Evolutionary conservation across 768 basidiomycete species (phyloP).

Genomic region (Coprinopsis sp.): DNA sequence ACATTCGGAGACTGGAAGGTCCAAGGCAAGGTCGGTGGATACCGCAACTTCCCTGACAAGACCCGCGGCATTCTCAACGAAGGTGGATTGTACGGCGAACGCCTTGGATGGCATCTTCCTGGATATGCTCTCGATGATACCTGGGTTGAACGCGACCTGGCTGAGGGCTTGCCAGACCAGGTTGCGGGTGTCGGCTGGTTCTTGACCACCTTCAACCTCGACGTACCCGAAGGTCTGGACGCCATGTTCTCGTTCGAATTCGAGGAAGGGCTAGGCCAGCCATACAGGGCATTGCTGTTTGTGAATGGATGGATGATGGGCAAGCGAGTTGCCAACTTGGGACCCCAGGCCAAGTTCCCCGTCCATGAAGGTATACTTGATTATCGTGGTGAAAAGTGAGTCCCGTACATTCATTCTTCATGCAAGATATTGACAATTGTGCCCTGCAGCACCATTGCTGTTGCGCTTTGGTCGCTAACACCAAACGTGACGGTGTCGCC

Average conservation of each 20-base stretch:
- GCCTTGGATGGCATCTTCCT: slow-evolving; percentile 71
- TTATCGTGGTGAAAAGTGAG: slow-evolving; percentile 68
- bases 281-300: slow-evolving; percentile 70
- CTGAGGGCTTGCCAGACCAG: slow-evolving; percentile 51
- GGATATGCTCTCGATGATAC: slow-evolving; percentile 56
- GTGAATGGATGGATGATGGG: slow-evolving; percentile 93
- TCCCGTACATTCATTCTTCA: slow-evolving; percentile 1
- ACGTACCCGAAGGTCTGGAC: slow-evolving; percentile 56
- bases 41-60: slow-evolving; percentile 73
- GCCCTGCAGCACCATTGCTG: slow-evolving; percentile 44
- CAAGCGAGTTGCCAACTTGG: slow-evolving; percentile 65
- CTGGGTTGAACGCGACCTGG: slow-evolving; percentile 56
- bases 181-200: slow-evolving; percentile 79
- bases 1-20: slow-evolving; percentile 64
- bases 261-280: slow-evolving; percentile 50
- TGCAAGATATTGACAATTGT: not conserved
- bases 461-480: slow-evolving; percentile 69
- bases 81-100: slow-evolving; percentile 68
- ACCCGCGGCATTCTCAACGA: slow-evolving; percentile 57
- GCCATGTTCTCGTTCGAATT: slow-evolving; percentile 71
- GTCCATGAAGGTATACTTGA: slow-evolving; percentile 79
- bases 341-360: slow-evolving; percentile 78
- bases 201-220: slow-evolving; percentile 63
- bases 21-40: slow-evolving; percentile 74
- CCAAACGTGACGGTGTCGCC: slow-evolving; percentile 43